Evolutionary conservation across 495 filamentous ascomycete genomes (phyloP).

Genomic region (Physcia stellaris): DNA sequence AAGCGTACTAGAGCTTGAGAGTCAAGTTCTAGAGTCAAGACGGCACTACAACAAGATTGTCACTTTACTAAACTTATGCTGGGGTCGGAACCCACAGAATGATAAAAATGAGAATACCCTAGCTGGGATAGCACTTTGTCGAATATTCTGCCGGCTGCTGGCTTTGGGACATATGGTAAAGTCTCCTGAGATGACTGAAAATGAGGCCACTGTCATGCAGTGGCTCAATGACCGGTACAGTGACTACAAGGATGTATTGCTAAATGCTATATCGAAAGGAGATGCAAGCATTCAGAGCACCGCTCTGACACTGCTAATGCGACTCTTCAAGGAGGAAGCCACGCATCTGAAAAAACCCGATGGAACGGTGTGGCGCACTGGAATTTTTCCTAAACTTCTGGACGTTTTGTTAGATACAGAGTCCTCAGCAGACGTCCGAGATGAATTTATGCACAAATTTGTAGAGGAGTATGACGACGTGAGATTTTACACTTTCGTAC

Average conservation of each 20-base stretch:
- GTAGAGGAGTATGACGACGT: conserved; percentile 72
- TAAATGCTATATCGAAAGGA: conserved; percentile 39
- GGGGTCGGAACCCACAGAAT: conserved; percentile 35
- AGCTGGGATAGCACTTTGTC: conserved; percentile 69
- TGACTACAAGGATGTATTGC: conserved; percentile 49
- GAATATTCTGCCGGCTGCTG: conserved; percentile 77
- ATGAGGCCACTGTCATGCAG: conserved; percentile 55
- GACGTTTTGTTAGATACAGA: conserved; percentile 43
- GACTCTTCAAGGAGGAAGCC: conserved; percentile 63
- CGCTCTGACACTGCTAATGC: conserved; percentile 67
- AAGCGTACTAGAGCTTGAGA: conserved; percentile 38
- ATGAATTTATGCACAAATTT: conserved; percentile 65
- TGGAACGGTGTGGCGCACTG: conserved; percentile 49
- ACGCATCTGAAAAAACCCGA: conserved; percentile 43
- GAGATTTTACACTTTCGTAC: conserved; percentile 62
- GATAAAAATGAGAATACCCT: conserved; percentile 28
- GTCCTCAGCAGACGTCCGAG: conserved; percentile 39
- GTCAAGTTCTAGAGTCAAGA: conserved; percentile 65
- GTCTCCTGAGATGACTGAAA: conserved; percentile 46
- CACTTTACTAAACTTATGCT: conserved; percentile 39
- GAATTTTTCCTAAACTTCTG: conserved; percentile 50
- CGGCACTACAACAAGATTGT: conserved; percentile 90
- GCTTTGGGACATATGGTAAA: conserved; percentile 57
- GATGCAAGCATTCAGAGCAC: conserved; percentile 34
- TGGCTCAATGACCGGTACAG: conserved; percentile 68